These are phyloP conservation scores for Thraustochytrium sp. DNA, from an alignment of 352 stramenopile species.

Conservation along the genomic window DNA sequence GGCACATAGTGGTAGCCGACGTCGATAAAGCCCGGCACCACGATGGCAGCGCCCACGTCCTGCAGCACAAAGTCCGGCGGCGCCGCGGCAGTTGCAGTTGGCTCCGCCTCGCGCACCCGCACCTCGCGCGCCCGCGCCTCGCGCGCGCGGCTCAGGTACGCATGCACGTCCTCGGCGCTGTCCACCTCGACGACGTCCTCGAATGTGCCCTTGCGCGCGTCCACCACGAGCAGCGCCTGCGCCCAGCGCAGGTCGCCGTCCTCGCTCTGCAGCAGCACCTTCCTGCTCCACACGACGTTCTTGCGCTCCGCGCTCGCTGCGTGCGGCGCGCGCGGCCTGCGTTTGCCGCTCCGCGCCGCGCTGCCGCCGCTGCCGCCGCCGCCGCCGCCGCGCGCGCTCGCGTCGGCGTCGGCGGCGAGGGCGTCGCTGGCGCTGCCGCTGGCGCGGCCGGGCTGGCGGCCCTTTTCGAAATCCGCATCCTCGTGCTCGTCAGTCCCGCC, in stretches of 20 bases:
- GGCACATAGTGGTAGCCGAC: background rate
- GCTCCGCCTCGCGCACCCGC: background rate
- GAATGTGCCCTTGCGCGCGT: background rate
- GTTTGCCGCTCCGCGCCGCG: too few relatives aligned
- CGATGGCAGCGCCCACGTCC: background rate
- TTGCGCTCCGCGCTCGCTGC: too few relatives aligned
- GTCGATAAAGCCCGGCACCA: background rate
- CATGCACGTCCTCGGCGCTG: background rate
- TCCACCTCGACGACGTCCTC: background rate
- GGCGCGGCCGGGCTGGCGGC: too few relatives aligned
- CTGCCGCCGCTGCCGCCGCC: too few relatives aligned
- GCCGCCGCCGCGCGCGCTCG: too few relatives aligned
- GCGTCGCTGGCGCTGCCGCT: too few relatives aligned
- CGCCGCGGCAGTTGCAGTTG: background rate
- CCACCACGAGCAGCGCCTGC: background rate
- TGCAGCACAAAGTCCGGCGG: background rate
- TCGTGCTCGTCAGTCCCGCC: too few relatives aligned
- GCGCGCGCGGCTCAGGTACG: too few relatives aligned
- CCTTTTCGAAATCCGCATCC: too few relatives aligned
- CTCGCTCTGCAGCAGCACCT: background rate
- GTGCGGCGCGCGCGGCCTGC: too few relatives aligned
- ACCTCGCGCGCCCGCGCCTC: background rate
- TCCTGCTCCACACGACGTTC: too few relatives aligned
- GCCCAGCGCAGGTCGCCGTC: background rate
- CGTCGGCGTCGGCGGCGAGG: too few relatives aligned